Percentiles rank a stretch among this genome's conserved stretches.
Evolutionary conservation across 139 green algal species (phyloP).

Genomic region (Chlorella sp.): DNA sequence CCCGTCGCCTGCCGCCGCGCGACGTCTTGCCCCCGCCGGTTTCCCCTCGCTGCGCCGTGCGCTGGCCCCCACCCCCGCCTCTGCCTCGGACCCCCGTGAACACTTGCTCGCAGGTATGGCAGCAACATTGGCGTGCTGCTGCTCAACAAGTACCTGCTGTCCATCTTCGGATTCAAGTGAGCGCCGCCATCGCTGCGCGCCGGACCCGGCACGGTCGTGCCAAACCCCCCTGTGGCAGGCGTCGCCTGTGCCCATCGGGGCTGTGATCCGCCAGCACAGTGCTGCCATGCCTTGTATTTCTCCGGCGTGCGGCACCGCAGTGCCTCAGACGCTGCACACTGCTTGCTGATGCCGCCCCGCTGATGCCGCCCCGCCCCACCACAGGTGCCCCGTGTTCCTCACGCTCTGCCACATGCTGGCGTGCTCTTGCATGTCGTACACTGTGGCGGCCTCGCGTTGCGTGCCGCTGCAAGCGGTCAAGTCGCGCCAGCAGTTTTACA

Average conservation of each 20-base stretch:
- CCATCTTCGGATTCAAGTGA: slow-evolving; percentile 74
- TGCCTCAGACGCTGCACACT: too few relatives aligned
- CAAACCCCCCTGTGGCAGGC: too few relatives aligned
- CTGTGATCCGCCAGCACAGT: too few relatives aligned
- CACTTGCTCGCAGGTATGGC: slow-evolving; percentile 69
- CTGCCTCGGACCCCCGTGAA: not conserved
- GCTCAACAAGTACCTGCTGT: slow-evolving; percentile 95
- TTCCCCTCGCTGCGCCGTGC: not conserved
- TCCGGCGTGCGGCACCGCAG: too few relatives aligned
- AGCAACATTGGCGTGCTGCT: slow-evolving; percentile 95
- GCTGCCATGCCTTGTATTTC: not conserved
- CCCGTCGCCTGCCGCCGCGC: not conserved
- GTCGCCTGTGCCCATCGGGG: too few relatives aligned
- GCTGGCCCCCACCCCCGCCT: not conserved
- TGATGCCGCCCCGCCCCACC: not conserved
- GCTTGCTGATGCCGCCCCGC: not conserved
- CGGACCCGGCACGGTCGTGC: not conserved
- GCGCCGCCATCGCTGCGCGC: not conserved
- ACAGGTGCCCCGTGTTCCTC: slow-evolving; percentile 84
- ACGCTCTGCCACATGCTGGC: slow-evolving; percentile 95
- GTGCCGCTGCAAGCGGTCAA: slow-evolving; percentile 74
- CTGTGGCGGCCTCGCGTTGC: slow-evolving; percentile 49
- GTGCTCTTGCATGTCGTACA: slow-evolving; percentile 71
- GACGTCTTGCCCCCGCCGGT: not conserved
- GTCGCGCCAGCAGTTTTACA: slow-evolving; percentile 70